Evolutionary conservation across 2,329 filamentous ascomycete species (phyloP).

Genomic region (Leptographium galeiforme): DNA sequence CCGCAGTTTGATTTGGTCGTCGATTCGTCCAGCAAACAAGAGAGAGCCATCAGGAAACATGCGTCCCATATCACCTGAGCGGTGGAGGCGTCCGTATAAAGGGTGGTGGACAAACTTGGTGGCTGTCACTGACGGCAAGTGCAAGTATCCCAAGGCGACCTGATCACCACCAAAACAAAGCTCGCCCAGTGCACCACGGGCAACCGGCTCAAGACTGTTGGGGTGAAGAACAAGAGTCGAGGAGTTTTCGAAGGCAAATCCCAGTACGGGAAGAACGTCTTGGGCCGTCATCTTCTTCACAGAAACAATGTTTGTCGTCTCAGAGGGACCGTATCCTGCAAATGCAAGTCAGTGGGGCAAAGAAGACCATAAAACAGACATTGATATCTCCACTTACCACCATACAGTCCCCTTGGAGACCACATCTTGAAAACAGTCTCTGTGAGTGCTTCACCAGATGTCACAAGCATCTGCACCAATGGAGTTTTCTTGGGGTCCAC

Average conservation of each 20-base stretch:
- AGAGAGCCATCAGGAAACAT: constrained; percentile 67
- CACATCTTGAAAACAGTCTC: constrained; percentile 57
- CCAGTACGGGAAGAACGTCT: constrained; percentile 63
- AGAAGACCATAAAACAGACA: neutral
- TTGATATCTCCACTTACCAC: constrained; percentile 27
- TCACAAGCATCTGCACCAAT: constrained; percentile 60
- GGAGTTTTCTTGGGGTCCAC: constrained; percentile 57
- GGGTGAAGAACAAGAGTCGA: constrained; percentile 51
- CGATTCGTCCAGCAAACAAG: constrained; percentile 57
- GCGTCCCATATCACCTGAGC: constrained; percentile 70
- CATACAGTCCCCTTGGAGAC: constrained; percentile 51
- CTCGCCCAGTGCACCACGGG: constrained; percentile 63
- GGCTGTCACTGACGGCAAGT: constrained; percentile 45
- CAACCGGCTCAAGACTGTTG: constrained; percentile 38
- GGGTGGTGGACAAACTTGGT: constrained; percentile 59
- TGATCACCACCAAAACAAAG: constrained; percentile 80
- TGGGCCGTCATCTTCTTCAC: constrained; percentile 46
- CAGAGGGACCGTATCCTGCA: constrained; percentile 60
- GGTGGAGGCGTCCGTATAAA: constrained; percentile 58
- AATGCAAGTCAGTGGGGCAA: neutral
- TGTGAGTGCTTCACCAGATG: constrained; percentile 69
- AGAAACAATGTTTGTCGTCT: constrained; percentile 80
- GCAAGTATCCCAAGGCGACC: constrained; percentile 62
- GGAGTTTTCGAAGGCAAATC: constrained; percentile 59
- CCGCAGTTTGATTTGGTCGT: constrained; percentile 71